Conservation (phyloP, 768 basidiomycete species). For the Auricularia cornea region DNA sequence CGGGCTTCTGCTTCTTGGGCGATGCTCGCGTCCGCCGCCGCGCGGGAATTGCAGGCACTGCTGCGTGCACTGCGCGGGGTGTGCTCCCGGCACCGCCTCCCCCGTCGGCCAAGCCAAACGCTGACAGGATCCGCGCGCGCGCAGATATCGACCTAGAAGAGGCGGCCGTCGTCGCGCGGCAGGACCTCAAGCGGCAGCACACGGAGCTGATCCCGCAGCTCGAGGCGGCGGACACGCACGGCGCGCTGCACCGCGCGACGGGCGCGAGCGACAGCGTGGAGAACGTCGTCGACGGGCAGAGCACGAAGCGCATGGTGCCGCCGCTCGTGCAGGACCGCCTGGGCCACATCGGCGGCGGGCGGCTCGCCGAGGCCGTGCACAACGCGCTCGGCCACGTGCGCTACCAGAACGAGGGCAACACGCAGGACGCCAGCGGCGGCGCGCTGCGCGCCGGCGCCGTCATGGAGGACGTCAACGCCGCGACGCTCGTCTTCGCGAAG, state of each 20-base stretch:
- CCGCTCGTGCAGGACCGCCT: background rate
- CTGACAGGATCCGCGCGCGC: too few species aligned
- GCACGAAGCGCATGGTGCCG: background rate
- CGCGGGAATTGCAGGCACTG: too few species aligned
- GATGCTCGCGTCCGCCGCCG: too few species aligned
- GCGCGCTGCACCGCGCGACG: background rate
- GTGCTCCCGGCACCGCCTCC: too few species aligned
- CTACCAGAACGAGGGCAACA: background rate
- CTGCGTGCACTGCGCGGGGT: too few species aligned
- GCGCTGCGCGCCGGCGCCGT: background rate
- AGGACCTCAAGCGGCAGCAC: conserved; percentile 24
- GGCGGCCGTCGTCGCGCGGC: conserved; percentile 30
- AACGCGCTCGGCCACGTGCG: background rate
- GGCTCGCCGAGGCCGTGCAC: background rate
- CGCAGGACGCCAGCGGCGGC: background rate
- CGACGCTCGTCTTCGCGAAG: conserved; percentile 1
- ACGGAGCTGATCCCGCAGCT: conserved; percentile 11
- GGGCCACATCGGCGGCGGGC: background rate
- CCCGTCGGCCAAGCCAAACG: too few species aligned
- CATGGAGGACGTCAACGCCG: background rate
- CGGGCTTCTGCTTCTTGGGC: too few species aligned
- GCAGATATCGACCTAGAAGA: conserved; percentile 31
- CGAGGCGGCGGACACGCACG: background rate
- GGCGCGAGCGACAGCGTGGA: background rate
- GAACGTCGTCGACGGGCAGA: background rate